Base-by-base conservation (phyloP, 2,329 filamentous ascomycete genomes). In the Colletotrichum incanum region DNA sequence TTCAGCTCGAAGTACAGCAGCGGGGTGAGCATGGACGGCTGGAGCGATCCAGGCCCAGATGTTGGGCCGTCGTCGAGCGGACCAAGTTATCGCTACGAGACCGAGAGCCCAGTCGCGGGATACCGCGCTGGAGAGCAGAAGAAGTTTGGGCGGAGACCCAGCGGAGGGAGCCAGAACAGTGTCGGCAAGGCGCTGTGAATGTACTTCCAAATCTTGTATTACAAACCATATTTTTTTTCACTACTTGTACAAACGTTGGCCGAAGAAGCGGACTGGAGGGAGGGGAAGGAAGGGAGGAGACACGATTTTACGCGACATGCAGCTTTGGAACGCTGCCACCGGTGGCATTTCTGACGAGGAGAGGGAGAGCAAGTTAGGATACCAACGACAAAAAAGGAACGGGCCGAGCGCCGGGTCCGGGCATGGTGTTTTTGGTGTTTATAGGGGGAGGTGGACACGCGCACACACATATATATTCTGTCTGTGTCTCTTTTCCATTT, bases 41-140 rank as follows among this genome's bases (percentile, higher is more conserved):
- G 84, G 87, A 86, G 85, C 65, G 88, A 89, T 66, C 87, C 88
- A 0, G 88, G 87, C 0, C 87, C 87, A 2, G 88, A 90, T 73
- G 82, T 90, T 1, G 87, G 87, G 0, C 83, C 54, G 3, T 47
- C 84, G 0, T 81, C 77, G 9, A 72, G 68, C 54, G 64, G 56
- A 18, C 28, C 65, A 9, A 16, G 31, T 23, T 63, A 69, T 69
- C 73, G 81, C 61, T 77, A 78, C 77, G 71, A 60, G 41, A 39
- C 72, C 20, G 79, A 80, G 56, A 79, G 79, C 71, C 77, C 77
- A 18, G 75, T 74, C 7, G 68, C 71, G 18, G 73, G 72, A 5
- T 73, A 70, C 55, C 67, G 73, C 11, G 18, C 71, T 16, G 71
- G 72, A 8, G 73, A 74, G 54, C 70, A 73, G 55, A 68, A 56